phyloP scores from a whole-genome alignment of 306 rosid genomes.

The Gastrolobium bilobum region DNA sequence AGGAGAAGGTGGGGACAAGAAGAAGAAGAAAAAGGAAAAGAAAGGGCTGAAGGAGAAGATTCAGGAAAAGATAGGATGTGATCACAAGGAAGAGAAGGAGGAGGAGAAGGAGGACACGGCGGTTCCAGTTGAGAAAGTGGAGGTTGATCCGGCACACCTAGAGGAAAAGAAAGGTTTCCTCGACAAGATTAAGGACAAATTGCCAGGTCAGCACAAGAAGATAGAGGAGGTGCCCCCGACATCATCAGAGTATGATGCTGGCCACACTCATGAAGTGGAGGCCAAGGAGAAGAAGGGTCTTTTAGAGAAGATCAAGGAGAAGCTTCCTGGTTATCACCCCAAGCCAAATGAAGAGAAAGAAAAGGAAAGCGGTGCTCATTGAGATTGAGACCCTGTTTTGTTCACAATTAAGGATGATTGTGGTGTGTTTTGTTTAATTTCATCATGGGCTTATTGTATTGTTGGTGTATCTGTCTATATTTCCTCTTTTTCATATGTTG shows the following conservation, averaged over 20 bases:
- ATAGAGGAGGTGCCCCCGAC: slow-evolving; percentile 54
- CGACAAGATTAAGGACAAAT: slow-evolving; percentile 75
- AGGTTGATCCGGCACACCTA: slow-evolving; percentile 43
- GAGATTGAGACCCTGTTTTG: background rate
- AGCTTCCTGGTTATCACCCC: slow-evolving; percentile 72
- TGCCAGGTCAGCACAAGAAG: slow-evolving; percentile 77
- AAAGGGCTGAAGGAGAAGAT: slow-evolving; percentile 56
- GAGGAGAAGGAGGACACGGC: slow-evolving; percentile 41
- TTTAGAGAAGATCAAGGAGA: slow-evolving; percentile 80
- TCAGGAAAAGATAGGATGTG: slow-evolving; percentile 29
- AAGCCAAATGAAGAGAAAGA: slow-evolving; percentile 38
- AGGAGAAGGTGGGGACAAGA: slow-evolving; percentile 50
- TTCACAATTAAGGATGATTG: background rate
- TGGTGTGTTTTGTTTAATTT: slow-evolving; percentile 38
- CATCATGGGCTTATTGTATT: background rate
- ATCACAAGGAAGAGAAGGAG: background rate
- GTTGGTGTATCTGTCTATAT: background rate
- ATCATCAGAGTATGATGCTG: slow-evolving; percentile 18
- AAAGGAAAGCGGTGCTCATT: slow-evolving; percentile 29
- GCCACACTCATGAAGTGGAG: slow-evolving; percentile 52
- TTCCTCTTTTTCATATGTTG: background rate
- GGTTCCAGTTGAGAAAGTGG: slow-evolving; percentile 62
- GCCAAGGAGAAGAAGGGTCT: slow-evolving; percentile 80
- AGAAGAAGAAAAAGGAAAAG: slow-evolving; percentile 62
- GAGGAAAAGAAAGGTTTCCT: slow-evolving; percentile 82